phyloP scores from a whole-genome alignment of 495 filamentous ascomycete species.

The Trichocladium uniseriatum region DNA sequence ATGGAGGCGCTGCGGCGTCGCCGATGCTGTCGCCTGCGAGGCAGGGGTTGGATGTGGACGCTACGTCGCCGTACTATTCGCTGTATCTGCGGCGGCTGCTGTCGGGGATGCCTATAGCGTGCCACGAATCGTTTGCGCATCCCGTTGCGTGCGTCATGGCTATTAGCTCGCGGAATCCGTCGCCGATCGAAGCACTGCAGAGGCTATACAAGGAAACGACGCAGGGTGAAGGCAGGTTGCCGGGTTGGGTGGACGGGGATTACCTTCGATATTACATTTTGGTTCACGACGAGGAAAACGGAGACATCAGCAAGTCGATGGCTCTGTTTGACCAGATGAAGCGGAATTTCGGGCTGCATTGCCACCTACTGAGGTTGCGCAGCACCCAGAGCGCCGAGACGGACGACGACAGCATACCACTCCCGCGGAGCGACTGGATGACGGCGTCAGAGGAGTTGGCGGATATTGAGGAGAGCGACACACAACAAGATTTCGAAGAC shows the following conservation, averaged over 20 bases:
- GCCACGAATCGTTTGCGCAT: slow-evolving; percentile 89
- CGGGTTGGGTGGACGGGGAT: slow-evolving; percentile 76
- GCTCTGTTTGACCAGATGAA: slow-evolving; percentile 96
- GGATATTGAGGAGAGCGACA: slow-evolving; percentile 52
- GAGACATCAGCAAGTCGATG: slow-evolving; percentile 83
- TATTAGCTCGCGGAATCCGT: slow-evolving; percentile 74
- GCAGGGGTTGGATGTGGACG: slow-evolving; percentile 30
- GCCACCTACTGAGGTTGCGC: slow-evolving; percentile 78
- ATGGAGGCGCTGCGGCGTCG: slow-evolving; percentile 19
- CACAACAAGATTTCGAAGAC: slow-evolving; percentile 56
- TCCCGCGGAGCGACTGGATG: slow-evolving; percentile 79
- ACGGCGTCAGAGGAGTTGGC: slow-evolving; percentile 77
- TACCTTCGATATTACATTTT: slow-evolving; percentile 93
- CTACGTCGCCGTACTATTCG: slow-evolving; percentile 59
- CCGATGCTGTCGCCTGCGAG: slow-evolving; percentile 29
- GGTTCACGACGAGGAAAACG: slow-evolving; percentile 91
- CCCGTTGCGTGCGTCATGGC: slow-evolving; percentile 94
- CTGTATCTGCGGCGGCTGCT: slow-evolving; percentile 75
- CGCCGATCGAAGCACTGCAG: slow-evolving; percentile 74
- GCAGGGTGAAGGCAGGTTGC: slow-evolving; percentile 55
- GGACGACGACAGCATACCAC: slow-evolving; percentile 80
- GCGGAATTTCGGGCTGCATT: slow-evolving; percentile 88
- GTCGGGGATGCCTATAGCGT: slow-evolving; percentile 62
- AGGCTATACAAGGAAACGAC: slow-evolving; percentile 71
- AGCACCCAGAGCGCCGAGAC: slow-evolving; percentile 77